These are phyloP conservation scores for Prunus davidiana DNA, from an alignment of 306 rosid genomes.

Conservation along the genomic window DNA sequence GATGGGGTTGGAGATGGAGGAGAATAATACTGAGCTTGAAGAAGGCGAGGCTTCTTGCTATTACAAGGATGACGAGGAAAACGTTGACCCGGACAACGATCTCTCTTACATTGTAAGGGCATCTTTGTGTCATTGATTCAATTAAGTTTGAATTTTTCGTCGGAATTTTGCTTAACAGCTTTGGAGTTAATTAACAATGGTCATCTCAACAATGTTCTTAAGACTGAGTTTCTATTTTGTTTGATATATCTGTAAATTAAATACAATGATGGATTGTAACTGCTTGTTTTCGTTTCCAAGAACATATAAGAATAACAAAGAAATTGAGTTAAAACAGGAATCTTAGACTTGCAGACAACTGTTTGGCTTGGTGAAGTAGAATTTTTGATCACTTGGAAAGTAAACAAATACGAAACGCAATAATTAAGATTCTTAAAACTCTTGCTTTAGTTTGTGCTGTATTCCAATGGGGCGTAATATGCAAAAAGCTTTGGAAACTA, in stretches of 20 bases:
- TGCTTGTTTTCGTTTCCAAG: neutral
- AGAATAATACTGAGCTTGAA: conserved; percentile 50
- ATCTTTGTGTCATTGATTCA: conserved; percentile 23
- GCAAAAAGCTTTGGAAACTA: conserved; percentile 15
- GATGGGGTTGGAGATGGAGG: conserved; percentile 43
- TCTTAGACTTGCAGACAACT: neutral
- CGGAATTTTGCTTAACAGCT: conserved; percentile 22
- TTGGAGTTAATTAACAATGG: conserved; percentile 18
- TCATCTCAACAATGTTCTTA: neutral
- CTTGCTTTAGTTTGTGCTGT: neutral
- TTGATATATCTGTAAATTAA: neutral
- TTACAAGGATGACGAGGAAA: conserved; percentile 47
- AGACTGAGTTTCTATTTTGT: conserved; percentile 7
- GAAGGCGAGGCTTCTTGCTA: conserved; percentile 78
- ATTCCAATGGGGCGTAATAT: neutral
- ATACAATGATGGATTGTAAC: neutral
- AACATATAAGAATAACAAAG: too few relatives aligned
- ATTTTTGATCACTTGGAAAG: neutral
- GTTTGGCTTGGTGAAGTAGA: neutral
- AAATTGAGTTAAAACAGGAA: neutral
- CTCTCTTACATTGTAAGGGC: conserved; percentile 80
- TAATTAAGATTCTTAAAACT: conserved; percentile 11
- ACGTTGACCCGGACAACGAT: conserved; percentile 50
- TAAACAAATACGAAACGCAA: neutral
- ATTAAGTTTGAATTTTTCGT: conserved; percentile 12